Evolutionary conservation across 208 protist species (phyloP).

Genomic region (Phytomonas sp.): DNA sequence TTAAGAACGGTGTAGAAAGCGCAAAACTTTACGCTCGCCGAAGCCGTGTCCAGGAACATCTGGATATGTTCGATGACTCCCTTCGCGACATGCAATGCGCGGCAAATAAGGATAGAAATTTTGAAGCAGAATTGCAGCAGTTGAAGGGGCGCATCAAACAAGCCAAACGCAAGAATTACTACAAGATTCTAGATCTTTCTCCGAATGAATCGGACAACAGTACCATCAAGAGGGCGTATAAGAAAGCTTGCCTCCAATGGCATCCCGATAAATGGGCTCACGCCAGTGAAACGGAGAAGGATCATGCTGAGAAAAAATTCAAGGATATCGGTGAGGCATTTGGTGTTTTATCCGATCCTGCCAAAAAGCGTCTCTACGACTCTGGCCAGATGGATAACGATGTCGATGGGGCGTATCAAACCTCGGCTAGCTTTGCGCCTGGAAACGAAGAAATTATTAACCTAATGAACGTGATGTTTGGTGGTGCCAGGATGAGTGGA

Average conservation of each 20-base stretch:
- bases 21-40: conserved; percentile 86
- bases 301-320: conserved; percentile 78
- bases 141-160: conserved; percentile 51
- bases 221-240: conserved; percentile 81
- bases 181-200: conserved; percentile 79
- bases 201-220: conserved; percentile 56
- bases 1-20: conserved; percentile 74
- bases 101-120: conserved; percentile 50
- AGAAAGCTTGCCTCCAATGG: conserved; percentile 76
- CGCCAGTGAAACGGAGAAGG: conserved; percentile 61
- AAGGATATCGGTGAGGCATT: conserved; percentile 85
- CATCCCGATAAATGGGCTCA: conserved; percentile 91
- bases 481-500: conserved; percentile 18
- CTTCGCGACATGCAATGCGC: conserved; percentile 83
- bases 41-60: conserved; percentile 63
- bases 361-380: conserved; percentile 89
- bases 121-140: conserved; percentile 48
- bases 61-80: conserved; percentile 86
- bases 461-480: conserved; percentile 66
- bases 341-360: conserved; percentile 77
- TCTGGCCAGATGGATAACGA: conserved; percentile 82
- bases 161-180: conserved; percentile 86
- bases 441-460: conserved; percentile 34
- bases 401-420: conserved; percentile 20
- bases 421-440: conserved; percentile 11